phyloP scores from a whole-genome alignment of 2,329 filamentous ascomycete species.

The Aspergillus arachidicola region DNA sequence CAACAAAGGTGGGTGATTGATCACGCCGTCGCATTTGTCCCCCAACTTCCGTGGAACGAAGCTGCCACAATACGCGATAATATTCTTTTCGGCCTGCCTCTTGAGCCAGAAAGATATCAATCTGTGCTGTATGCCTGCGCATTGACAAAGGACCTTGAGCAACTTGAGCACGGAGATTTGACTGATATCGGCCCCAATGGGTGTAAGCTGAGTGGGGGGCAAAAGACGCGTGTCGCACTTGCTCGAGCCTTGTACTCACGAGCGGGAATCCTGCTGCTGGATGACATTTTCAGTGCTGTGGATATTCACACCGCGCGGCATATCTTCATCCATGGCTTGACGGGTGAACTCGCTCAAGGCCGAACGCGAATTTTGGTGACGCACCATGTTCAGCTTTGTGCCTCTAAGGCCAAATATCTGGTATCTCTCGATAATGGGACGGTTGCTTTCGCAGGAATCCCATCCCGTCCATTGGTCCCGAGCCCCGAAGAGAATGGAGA shows the following conservation, averaged over 20 bases:
- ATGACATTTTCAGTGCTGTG: slow-evolving; percentile 79
- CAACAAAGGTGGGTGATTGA: slow-evolving; percentile 64
- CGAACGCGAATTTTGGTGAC: slow-evolving; percentile 77
- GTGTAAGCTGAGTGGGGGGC: slow-evolving; percentile 80
- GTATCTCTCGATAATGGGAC: slow-evolving; percentile 1
- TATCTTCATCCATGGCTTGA: slow-evolving; percentile 73
- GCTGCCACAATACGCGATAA: slow-evolving; percentile 76
- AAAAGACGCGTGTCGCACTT: slow-evolving; percentile 77
- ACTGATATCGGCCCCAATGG: slow-evolving; percentile 81
- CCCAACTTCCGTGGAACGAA: slow-evolving; percentile 79
- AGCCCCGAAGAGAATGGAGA: background rate
- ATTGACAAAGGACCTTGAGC: slow-evolving; percentile 70
- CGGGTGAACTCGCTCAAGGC: slow-evolving; percentile 66
- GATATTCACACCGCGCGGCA: slow-evolving; percentile 77
- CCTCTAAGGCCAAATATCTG: slow-evolving; percentile 66
- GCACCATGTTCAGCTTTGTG: slow-evolving; percentile 72
- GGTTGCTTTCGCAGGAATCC: background rate
- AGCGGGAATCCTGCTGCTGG: slow-evolving; percentile 71
- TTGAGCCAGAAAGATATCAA: slow-evolving; percentile 65
- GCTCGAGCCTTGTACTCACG: slow-evolving; percentile 77
- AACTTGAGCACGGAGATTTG: slow-evolving; percentile 70
- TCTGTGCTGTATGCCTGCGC: slow-evolving; percentile 72
- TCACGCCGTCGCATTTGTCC: slow-evolving; percentile 69
- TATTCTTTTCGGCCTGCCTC: slow-evolving; percentile 71
- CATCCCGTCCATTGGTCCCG: background rate